Evolutionary conservation across 2,329 filamentous ascomycete species (phyloP).

Genomic region (Didymella exigua): DNA sequence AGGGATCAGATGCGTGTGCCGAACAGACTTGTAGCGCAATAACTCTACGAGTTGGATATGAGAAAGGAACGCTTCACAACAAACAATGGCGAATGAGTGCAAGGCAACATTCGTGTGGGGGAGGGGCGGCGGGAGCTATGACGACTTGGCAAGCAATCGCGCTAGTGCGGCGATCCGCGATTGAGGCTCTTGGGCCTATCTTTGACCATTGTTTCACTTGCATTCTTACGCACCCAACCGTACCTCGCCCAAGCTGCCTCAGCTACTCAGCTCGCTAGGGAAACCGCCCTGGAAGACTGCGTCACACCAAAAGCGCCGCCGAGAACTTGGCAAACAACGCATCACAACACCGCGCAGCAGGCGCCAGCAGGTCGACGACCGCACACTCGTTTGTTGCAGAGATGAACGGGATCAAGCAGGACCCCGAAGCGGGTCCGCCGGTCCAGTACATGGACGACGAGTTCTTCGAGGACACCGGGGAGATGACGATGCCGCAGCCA

Average conservation of each 20-base stretch:
- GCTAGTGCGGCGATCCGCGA: conserved; percentile 5
- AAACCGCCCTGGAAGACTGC: neutral
- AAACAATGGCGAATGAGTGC: neutral
- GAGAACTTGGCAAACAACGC: neutral
- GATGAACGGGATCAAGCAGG: conserved; percentile 51
- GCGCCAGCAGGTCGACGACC: conserved; percentile 7
- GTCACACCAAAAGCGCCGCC: neutral
- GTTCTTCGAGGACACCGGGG: conserved; percentile 53
- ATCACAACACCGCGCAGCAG: conserved; percentile 3
- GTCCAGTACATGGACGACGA: conserved; percentile 49
- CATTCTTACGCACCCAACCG: neutral
- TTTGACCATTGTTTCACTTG: neutral
- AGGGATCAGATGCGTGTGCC: neutral
- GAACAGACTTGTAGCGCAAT: neutral
- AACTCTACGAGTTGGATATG: neutral
- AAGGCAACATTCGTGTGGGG: conserved; percentile 19
- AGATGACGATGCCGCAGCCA: conserved; percentile 45
- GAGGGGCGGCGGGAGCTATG: conserved; percentile 17
- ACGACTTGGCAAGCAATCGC: conserved; percentile 9
- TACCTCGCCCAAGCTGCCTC: neutral
- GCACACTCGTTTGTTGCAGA: conserved; percentile 16
- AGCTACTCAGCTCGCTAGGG: conserved; percentile 1
- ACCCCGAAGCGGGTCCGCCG: conserved; percentile 41
- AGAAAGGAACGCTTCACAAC: neutral
- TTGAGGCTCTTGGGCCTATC: conserved; percentile 7